A percentile compares a stretch with the other conserved stretches of the same genome.
Conservation (phyloP, 106 monocot genomes). For the Phalaenopsis equestris region DNA sequence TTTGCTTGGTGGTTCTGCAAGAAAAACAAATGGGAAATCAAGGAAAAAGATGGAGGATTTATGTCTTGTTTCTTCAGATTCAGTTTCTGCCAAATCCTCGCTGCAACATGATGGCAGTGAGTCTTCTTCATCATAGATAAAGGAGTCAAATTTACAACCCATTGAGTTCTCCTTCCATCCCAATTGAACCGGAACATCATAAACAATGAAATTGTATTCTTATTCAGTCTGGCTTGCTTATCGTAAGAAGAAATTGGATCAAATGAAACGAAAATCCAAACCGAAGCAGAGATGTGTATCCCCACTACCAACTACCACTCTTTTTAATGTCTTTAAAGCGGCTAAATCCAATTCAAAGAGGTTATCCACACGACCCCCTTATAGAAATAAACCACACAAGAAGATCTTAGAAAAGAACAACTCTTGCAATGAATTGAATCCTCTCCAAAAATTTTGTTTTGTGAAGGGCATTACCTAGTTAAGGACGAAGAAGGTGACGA, state of each 20-base stretch:
- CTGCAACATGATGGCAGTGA: too few relatives aligned
- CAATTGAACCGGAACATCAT: neutral
- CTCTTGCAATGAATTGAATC: neutral
- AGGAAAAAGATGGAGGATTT: neutral
- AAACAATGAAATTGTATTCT: neutral
- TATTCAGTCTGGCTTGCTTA: neutral
- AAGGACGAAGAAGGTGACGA: conserved; percentile 27
- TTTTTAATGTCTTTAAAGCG: conserved; percentile 44
- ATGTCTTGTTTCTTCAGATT: neutral
- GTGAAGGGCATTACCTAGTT: conserved; percentile 5
- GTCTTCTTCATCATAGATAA: too few relatives aligned
- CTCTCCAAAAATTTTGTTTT: neutral
- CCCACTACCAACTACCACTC: conserved; percentile 19
- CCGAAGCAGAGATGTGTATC: conserved; percentile 27
- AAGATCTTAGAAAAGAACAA: neutral
- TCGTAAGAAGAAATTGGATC: neutral
- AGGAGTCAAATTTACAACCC: too few relatives aligned
- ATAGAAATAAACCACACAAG: conserved; percentile 12
- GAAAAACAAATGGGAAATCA: neutral
- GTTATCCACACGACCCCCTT: conserved; percentile 32
- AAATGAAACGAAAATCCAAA: conserved; percentile 11
- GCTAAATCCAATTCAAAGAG: conserved; percentile 28
- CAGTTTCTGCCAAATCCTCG: too few relatives aligned
- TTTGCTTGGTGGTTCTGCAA: neutral
- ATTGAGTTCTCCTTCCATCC: neutral